Evolutionary conservation across 75 land plant genomes (phyloP), one percentile per base, ranked within the genome.

Genomic region (Isoetes taiwanensis): DNA sequence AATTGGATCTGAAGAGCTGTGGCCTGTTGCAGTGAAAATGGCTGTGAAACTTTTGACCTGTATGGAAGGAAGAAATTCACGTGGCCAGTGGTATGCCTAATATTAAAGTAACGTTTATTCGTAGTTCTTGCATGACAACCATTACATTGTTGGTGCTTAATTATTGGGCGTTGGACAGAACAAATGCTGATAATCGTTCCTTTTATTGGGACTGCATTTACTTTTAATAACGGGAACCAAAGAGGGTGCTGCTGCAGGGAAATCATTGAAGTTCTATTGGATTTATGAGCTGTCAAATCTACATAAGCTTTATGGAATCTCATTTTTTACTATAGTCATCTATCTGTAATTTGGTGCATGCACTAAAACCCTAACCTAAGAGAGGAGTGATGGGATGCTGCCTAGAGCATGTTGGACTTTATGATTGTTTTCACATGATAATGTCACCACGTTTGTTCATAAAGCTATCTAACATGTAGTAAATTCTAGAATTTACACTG

Each of bases 71-170:
- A 64, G 54, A 21, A 94, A 94, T 74, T 78, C 90, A n/a, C 84
- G 86, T 42, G 74, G 80, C 41, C 16, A 56, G 21, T 94, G 96
- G 96, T 87, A 77, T n/a, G n/a, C n/a, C n/a, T n/a, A n/a, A n/a
- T n/a, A n/a, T n/a, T n/a, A n/a, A n/a, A n/a, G n/a, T n/a, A n/a
- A n/a, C n/a, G n/a, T n/a, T n/a, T n/a, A n/a, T n/a, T n/a, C n/a
- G n/a, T n/a, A n/a, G n/a, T n/a, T n/a, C n/a, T n/a, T n/a, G n/a
- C n/a, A n/a, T n/a, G n/a, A n/a, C n/a, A 62, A 52, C 1, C 14
- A 10, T 34, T 2, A 30, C 32, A 57, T 57, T 24, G 24, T 3
- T 59, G 21, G 12, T 40, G 6, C 28, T 56, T 28, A 32, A 23
- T 29, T 3, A 31, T 6, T 27, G 1, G 19, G 16, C 40, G 1